Base-by-base conservation (phyloP, 1,284 basidiomycete species). In the Fomitopsis schrenkii region DNA sequence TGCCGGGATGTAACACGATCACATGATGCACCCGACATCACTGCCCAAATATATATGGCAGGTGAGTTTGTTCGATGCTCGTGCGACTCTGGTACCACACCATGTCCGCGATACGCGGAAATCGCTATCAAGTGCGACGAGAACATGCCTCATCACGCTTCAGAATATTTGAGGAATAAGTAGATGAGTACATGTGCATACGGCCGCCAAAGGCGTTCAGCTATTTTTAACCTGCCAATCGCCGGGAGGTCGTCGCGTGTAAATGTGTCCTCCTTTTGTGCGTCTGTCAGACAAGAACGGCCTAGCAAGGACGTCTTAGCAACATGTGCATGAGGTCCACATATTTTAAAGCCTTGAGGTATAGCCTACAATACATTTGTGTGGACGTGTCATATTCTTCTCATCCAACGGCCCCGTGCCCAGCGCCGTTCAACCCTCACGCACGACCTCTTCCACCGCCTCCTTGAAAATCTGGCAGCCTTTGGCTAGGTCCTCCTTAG, bases 391-490 rank as follows among this genome's bases (percentile, higher is more conserved):
- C 14, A 30, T 50, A 9, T 33, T 50, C 26, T 50, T 48, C 46
- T 17, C 26, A 14, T 17, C 28, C 26, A 15, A 2, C 46, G 46
- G 19, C 17, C 22, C 35, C 35, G 35, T 36, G 35, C 35, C 35
- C 30, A 30, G 8, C 19, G 30, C 40, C 17, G 15, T 50, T 66
- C 62, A 67, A 3, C 64, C 67, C 71, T 86, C 85, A 2, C 68
- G 70, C 17, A 88, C 79, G 55, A 90, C 84, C 67, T 88, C 87
- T 72, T 81, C 77, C 28, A 91, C 81, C 5, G 87, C 82, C 67
- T 84, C 76, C 55, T 75, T 75, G 75, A 92, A 87, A 59, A 90
- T 85, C 60, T 76, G 70, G 63, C 79, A 78, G 1, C 86, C 90
- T 71, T 81, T 80, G 59, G 72, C 77, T 73, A 91, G 79, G 70